Conservation (phyloP, 345 rosid genomes). For the Jatropha curcas region DNA sequence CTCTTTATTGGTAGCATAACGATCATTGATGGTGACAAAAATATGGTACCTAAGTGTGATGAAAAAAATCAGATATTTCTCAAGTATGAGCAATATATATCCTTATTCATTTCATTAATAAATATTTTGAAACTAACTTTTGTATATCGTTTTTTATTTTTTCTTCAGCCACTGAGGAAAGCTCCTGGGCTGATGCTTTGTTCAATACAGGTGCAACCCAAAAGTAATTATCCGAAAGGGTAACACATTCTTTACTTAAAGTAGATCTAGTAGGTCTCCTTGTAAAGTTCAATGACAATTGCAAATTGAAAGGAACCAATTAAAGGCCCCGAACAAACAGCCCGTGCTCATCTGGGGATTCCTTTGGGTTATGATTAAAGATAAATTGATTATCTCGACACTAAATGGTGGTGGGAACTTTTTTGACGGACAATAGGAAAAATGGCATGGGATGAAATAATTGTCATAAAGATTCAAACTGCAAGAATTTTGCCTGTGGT, state of each 20-base stretch:
- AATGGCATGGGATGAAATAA: neutral
- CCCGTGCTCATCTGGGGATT: neutral
- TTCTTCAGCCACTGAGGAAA: neutral
- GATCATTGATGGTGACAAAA: no score
- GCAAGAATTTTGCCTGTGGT: neutral
- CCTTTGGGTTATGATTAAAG: neutral
- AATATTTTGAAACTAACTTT: no score
- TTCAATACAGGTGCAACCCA: neutral
- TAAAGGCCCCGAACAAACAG: neutral
- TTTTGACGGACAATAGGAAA: slow-evolving; percentile 2
- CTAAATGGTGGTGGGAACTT: neutral
- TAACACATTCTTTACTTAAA: neutral
- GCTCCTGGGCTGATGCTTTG: neutral
- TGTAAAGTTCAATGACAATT: neutral
- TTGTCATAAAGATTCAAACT: neutral
- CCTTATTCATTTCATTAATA: no score
- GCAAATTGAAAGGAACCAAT: neutral
- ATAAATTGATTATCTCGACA: neutral
- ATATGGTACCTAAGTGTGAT: neutral
- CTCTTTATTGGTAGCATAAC: neutral
- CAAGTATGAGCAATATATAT: neutral
- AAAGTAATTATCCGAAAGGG: neutral
- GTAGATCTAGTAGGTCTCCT: neutral
- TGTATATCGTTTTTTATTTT: no score
- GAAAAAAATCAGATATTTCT: neutral